Conservation (phyloP, 2,329 filamentous ascomycete species). For the Aspergillus jensenii region DNA sequence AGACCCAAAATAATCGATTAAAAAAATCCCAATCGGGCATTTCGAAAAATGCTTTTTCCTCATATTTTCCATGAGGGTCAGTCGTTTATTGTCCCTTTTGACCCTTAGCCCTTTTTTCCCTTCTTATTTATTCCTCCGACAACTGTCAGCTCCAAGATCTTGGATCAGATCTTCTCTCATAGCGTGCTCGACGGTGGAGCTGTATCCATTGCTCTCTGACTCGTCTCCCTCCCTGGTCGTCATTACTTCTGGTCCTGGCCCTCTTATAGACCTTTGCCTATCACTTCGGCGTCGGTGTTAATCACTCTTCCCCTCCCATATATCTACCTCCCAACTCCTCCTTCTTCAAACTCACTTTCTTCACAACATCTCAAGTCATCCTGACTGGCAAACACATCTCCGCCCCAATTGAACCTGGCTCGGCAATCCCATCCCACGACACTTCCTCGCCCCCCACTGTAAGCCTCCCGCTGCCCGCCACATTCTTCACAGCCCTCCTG, state of each 20-base stretch:
- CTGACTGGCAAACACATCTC: not conserved
- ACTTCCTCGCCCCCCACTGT: too few relatives aligned
- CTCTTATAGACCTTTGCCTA: conserved; percentile 9
- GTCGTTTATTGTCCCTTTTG: conserved; percentile 3
- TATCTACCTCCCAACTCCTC: conserved; percentile 18
- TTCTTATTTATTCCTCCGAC: conserved; percentile 26
- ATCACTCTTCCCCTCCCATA: conserved; percentile 11
- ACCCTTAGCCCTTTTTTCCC: conserved; percentile 1
- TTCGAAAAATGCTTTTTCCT: too few relatives aligned
- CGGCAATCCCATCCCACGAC: too few relatives aligned
- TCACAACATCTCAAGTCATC: not conserved
- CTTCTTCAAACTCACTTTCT: not conserved
- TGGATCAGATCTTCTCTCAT: conserved; percentile 41
- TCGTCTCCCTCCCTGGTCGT: conserved; percentile 34
- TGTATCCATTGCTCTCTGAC: conserved; percentile 33
- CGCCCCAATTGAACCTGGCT: not conserved
- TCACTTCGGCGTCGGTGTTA: too few relatives aligned
- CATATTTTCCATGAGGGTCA: too few relatives aligned
- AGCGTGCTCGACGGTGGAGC: conserved; percentile 32
- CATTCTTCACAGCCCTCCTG: too few relatives aligned
- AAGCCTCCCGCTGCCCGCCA: too few relatives aligned
- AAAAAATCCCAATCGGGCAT: conserved; percentile 4
- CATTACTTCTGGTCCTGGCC: conserved; percentile 19
- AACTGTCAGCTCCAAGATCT: conserved; percentile 42
- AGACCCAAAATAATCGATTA: conserved; percentile 6